Conservation (phyloP, 371 early-diverging fungal species). For the Amoeboaphelidium occidentale region DNA sequence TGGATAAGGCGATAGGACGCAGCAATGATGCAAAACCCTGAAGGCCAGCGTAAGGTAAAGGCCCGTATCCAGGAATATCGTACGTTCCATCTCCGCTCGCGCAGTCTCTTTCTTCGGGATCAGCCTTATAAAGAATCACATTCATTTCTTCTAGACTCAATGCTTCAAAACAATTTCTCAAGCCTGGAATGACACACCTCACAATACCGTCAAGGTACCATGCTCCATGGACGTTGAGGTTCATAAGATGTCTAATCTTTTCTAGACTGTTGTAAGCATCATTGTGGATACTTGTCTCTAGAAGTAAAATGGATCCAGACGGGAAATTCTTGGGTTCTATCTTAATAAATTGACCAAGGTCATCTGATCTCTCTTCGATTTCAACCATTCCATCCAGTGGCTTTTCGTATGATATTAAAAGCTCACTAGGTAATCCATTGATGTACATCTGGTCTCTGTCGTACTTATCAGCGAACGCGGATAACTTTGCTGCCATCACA, state of each 20-base stretch:
- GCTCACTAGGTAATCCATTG: neutral
- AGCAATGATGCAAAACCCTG: slow-evolving; percentile 70
- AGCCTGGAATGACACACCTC: neutral
- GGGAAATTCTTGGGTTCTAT: neutral
- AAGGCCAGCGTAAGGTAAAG: slow-evolving; percentile 62
- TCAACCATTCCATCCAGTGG: neutral
- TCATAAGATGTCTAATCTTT: neutral
- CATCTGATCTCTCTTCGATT: neutral
- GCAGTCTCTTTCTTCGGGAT: slow-evolving; percentile 51
- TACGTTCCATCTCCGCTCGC: slow-evolving; percentile 41
- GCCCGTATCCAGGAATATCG: slow-evolving; percentile 54
- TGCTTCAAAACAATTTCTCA: neutral
- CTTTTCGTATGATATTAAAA: neutral
- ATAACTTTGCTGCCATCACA: neutral
- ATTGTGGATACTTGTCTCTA: neutral
- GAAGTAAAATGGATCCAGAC: slow-evolving; percentile 5
- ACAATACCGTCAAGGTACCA: neutral
- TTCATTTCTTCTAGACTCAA: slow-evolving; percentile 31
- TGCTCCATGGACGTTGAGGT: neutral
- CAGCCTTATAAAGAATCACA: slow-evolving; percentile 53
- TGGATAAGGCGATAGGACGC: slow-evolving; percentile 38
- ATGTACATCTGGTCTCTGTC: neutral
- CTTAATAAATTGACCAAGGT: neutral
- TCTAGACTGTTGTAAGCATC: neutral
- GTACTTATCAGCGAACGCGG: neutral